Evolutionary conservation across 2,329 filamentous ascomycete genomes (phyloP), one percentile per base, ranked within the genome.

Genomic region (Macrophomina pseudophaseolina): DNA sequence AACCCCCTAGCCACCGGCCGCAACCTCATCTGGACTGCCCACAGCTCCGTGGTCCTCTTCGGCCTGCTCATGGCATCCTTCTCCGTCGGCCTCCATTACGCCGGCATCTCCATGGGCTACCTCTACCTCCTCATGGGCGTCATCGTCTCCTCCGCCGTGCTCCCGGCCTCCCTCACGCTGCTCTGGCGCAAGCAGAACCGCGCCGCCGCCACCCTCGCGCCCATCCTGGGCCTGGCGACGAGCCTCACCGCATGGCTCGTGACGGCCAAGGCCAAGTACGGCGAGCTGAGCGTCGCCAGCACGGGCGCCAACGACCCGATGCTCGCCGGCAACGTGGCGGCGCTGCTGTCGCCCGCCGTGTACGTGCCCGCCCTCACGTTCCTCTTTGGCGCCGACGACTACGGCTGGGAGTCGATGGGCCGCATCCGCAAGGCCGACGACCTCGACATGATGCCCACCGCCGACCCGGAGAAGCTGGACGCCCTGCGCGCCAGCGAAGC

Each of bases 91-190:
- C 86, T 95, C 0, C 72, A 72, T 70, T 74, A 77, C 46, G 75
- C 72, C 6, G 75, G 52, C 23, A 91, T 97, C 68, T 90, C 87
- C 12, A 95, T 97, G 91, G 93, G 93, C 11, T 96, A 94, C 73
- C 83, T 96, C 3, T 96, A 96, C 74, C 82, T 97, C 1, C 87
- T 97, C 74, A 97, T 97, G 93, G 94, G 93, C 6, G 91, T 93
- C 60, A 92, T 97, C 73, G 95, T 97, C 74, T 93, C 90, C 0
- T 88, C 91, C 0, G 93, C 92, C 2, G 92, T 96, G 3, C 85
- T 97, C 14, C 93, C 94, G 0, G 91, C 92, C 0, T 90, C 92
- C 0, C 81, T 97, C 69, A 91, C 92, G 0, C 85, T 97, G 0
- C 83, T 93, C 67, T 97, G 93, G 92, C 87, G 86, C 59, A 87